These are phyloP conservation scores for Fusarium sp. DNA, from an alignment of 2,329 filamentous ascomycete genomes.

Conservation along the genomic window DNA sequence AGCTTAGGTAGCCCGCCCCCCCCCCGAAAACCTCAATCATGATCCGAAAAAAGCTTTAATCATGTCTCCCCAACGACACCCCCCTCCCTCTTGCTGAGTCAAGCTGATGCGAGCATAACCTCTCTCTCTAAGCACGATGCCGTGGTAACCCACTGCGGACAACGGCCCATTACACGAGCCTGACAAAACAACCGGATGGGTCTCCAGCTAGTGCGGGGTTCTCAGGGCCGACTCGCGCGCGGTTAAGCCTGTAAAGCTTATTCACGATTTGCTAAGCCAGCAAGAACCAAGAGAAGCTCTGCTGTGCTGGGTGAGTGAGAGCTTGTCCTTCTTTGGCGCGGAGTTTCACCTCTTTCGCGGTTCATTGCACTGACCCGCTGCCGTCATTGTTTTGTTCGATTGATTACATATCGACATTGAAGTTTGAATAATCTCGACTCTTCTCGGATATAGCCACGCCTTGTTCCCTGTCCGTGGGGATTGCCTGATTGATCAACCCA, in stretches of 20 bases:
- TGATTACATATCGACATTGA: background rate
- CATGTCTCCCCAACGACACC: background rate
- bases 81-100: conserved; percentile 30
- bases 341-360: background rate
- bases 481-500: conserved; percentile 12
- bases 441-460: background rate
- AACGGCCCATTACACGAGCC: conserved; percentile 46
- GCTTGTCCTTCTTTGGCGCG: background rate
- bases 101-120: conserved; percentile 31
- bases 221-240: conserved; percentile 28
- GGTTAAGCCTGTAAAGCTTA: conserved; percentile 40
- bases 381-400: background rate
- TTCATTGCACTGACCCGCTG: background rate
- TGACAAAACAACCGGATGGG: conserved; percentile 46
- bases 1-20: background rate
- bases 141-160: conserved; percentile 6
- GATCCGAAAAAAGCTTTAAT: background rate
- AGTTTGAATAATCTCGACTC: background rate
- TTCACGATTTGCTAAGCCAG: conserved; percentile 41
- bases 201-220: conserved; percentile 21
- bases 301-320: background rate
- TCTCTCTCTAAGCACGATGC: conserved; percentile 15
- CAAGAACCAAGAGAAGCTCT: background rate
- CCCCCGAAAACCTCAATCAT: background rate
- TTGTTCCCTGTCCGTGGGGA: background rate